These are phyloP conservation scores for Trichothecium roseum DNA, from an alignment of 2,329 filamentous ascomycete genomes.

Conservation along the genomic window DNA sequence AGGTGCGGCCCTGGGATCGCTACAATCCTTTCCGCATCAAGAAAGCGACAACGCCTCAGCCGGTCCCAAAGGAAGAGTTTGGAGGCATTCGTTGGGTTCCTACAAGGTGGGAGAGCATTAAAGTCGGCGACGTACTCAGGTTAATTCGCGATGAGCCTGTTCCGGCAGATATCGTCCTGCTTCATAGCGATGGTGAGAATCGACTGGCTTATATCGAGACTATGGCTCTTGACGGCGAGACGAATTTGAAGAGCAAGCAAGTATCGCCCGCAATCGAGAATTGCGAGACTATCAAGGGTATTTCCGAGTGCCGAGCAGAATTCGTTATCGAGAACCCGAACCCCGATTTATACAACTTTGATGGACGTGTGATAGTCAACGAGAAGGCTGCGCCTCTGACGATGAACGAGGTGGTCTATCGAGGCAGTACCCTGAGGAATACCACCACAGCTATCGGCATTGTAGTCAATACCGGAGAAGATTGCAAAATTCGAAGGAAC, in stretches of 20 bases:
- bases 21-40: constrained; percentile 23
- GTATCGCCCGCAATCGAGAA: constrained; percentile 48
- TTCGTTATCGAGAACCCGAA: constrained; percentile 71
- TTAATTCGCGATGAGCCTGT: constrained; percentile 61
- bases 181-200: constrained; percentile 69
- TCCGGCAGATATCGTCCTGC: constrained; percentile 72
- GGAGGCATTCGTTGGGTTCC: constrained; percentile 39
- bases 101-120: constrained; percentile 32
- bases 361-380: constrained; percentile 53
- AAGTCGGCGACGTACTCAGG: constrained; percentile 38
- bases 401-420: constrained; percentile 72
- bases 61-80: constrained; percentile 50
- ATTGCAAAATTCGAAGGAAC: constrained; percentile 90
- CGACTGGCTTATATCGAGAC: constrained; percentile 76
- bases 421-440: constrained; percentile 77
- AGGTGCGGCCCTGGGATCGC: constrained; percentile 12
- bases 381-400: constrained; percentile 59
- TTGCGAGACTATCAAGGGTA: constrained; percentile 43
- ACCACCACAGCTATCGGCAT: constrained; percentile 63
- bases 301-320: constrained; percentile 46
- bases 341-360: constrained; percentile 65
- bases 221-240: constrained; percentile 77
- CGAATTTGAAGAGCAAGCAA: constrained; percentile 70
- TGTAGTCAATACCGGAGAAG: constrained; percentile 81
- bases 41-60: constrained; percentile 15